Evolutionary conservation across 2,329 filamentous ascomycete genomes (phyloP).

Genomic region (Chrysoporthe cubensis): DNA sequence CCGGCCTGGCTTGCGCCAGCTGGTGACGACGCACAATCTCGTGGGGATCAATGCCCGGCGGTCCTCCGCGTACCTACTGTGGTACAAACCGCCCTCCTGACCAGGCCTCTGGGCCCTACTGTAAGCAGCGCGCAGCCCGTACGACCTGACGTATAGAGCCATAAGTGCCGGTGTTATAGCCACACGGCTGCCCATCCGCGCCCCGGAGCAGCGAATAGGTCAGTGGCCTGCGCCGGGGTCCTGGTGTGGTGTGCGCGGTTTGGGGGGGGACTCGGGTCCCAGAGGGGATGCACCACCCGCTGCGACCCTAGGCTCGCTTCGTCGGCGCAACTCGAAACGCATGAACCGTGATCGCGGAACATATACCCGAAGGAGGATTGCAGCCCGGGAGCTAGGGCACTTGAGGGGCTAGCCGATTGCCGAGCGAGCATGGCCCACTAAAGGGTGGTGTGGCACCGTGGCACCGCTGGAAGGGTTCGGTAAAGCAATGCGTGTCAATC

Average conservation of each 20-base stretch:
- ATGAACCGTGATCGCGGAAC: conserved; percentile 26
- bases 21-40: conserved; percentile 4
- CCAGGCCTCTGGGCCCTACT: not conserved
- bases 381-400: conserved; percentile 19
- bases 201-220: not conserved
- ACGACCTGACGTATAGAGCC: conserved; percentile 5
- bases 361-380: conserved; percentile 24
- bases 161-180: conserved; percentile 25
- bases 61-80: not conserved
- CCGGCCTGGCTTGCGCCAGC: conserved; percentile 6
- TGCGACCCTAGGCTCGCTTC: conserved; percentile 21
- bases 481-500: conserved; percentile 20
- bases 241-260: not conserved
- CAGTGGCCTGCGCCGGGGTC: not conserved
- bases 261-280: conserved; percentile 1
- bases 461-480: conserved; percentile 14
- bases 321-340: conserved; percentile 26
- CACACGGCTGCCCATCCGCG: conserved; percentile 7
- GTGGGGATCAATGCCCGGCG: not conserved
- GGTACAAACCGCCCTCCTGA: conserved; percentile 1
- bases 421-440: conserved; percentile 17
- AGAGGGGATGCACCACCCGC: conserved; percentile 8
- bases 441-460: conserved; percentile 13
- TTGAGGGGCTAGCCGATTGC: conserved; percentile 27
- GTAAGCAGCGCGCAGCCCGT: not conserved